These are phyloP conservation scores for Dioscorea dumetorum DNA, from an alignment of 106 monocot genomes.

Conservation along the genomic window DNA sequence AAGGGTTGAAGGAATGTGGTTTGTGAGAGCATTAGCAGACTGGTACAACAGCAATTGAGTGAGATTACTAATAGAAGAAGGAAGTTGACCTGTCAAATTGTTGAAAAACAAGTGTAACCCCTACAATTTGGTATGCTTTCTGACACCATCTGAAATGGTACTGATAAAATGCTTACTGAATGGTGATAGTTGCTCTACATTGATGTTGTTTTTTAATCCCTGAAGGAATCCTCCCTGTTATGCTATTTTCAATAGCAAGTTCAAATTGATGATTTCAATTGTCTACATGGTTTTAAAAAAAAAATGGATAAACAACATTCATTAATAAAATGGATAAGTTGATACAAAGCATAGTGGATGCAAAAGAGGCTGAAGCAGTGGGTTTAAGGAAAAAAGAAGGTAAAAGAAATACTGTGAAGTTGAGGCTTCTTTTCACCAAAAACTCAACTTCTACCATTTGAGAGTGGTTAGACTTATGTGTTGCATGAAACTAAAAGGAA, in stretches of 20 bases:
- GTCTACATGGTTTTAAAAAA: no score
- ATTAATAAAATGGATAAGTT: no score
- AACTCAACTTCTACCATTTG: no score
- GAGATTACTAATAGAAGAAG: neutral
- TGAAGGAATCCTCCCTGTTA: neutral
- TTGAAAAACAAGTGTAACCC: neutral
- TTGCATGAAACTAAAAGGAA: no score
- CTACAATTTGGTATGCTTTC: neutral
- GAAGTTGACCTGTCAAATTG: neutral
- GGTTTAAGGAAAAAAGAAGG: no score
- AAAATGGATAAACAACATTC: no score
- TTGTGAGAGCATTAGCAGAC: neutral
- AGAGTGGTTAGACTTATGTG: no score
- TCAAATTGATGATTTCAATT: no score
- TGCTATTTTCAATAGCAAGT: neutral
- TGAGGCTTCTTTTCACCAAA: no score
- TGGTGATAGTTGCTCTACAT: neutral
- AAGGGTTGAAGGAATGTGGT: conserved; percentile 1
- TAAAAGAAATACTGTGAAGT: no score
- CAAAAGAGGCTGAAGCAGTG: no score
- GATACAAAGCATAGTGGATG: no score
- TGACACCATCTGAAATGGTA: neutral
- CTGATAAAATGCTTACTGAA: neutral
- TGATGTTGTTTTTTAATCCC: neutral
- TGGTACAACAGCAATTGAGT: neutral